Conservation (phyloP, 805 yeast species). For the Schwanniomyces pseudopolymorphus region DNA sequence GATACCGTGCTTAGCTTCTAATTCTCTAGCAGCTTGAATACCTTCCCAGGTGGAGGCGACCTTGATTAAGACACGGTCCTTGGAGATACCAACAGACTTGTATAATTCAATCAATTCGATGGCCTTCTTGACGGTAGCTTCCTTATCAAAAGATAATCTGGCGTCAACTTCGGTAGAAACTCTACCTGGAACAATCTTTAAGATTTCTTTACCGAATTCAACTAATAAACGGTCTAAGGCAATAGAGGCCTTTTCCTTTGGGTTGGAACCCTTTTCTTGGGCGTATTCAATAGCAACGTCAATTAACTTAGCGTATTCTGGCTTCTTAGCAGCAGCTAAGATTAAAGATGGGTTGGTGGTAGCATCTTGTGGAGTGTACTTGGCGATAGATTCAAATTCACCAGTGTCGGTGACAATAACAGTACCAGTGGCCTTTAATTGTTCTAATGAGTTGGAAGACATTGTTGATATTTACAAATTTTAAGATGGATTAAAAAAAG, state of each 20-base stretch:
- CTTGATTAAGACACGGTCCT: slow-evolving; percentile 92
- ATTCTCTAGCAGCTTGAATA: slow-evolving; percentile 95
- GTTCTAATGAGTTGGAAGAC: slow-evolving; percentile 70
- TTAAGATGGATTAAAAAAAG: not conserved
- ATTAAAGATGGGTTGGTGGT: slow-evolving; percentile 98
- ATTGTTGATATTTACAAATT: slow-evolving; percentile 1
- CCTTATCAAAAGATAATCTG: slow-evolving; percentile 92
- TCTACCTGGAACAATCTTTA: slow-evolving; percentile 96
- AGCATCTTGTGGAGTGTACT: slow-evolving; percentile 98
- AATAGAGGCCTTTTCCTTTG: slow-evolving; percentile 68
- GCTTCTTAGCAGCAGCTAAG: slow-evolving; percentile 89
- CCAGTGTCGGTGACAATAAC: slow-evolving; percentile 98
- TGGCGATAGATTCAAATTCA: slow-evolving; percentile 96
- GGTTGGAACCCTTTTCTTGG: slow-evolving; percentile 49
- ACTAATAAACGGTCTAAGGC: slow-evolving; percentile 93
- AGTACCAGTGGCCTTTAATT: slow-evolving; percentile 93
- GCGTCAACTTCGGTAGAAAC: slow-evolving; percentile 99
- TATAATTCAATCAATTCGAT: slow-evolving; percentile 84
- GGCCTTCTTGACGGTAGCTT: slow-evolving; percentile 93
- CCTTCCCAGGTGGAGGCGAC: slow-evolving; percentile 99
- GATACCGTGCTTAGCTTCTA: slow-evolving; percentile 85
- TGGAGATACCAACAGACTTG: slow-evolving; percentile 77
- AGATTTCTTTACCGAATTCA: slow-evolving; percentile 93
- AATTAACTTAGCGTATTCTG: slow-evolving; percentile 84
- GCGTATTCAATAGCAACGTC: slow-evolving; percentile 91